Evolutionary conservation across 106 monocot species (phyloP), one percentile per base, ranked within the genome.

Genomic region (Phalaenopsis aphrodite): DNA sequence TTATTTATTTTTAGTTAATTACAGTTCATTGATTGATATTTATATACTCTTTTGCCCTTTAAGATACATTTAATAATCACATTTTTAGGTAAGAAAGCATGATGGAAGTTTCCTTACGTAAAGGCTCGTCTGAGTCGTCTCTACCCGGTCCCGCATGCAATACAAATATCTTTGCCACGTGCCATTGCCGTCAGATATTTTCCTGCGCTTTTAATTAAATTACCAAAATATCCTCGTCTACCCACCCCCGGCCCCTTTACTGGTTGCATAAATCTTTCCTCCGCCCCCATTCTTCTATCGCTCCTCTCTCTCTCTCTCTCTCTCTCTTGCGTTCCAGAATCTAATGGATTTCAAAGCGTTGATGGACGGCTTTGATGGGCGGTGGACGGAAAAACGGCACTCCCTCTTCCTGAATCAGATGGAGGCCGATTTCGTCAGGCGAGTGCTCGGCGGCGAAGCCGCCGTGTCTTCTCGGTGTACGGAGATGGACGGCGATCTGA

Each of bases 341-440:
- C 47, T 65, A 2, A 79, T 75, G 83, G 79, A 79, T 74, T 46
- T 84, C 46, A 79, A 74, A 55, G 61, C 19, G 19, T 21, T 79
- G 39, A 47, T 48, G 77, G 82, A 67, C 48, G 38, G 68, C 82
- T 38, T 8, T 37, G 49, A 45, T 58, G 76, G 79, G 30, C 24
- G 38, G 10, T 84, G 80, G 84, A 84, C 80, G 67, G 79, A 84
- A 41, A 77, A 80, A 56, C 80, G 41, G 21, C 84, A 84, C 84
- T 23, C 69, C 68, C 47, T 76, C 49, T 84, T 77, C 69, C 80
- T 84, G 68, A 71, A 71, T 69, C 80, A 56, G 52, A 30, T 84
- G 16, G 80, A 84, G 77, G 66, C 76, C 67, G 80, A 76, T 30
- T 84, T 84, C 77, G 77, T 84, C 48, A 41, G 75, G 17, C 61